Conservation (phyloP, 192 early-diverging fungal genomes). For the Neocallimastix lanati region DNA sequence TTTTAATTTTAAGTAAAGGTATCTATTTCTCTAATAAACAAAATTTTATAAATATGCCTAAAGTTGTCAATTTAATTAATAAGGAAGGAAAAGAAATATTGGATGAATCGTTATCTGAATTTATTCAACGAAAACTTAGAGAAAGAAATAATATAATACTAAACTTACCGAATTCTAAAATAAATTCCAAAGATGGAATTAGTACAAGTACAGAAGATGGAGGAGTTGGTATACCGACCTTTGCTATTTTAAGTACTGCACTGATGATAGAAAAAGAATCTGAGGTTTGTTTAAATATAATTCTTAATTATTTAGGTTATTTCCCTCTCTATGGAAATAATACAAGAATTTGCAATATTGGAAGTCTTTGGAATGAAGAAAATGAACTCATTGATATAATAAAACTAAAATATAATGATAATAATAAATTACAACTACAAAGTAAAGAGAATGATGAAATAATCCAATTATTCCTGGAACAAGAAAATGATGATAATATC, state of each 20-base stretch:
- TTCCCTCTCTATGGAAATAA: slow-evolving; percentile 46
- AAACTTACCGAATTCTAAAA: slow-evolving; percentile 1
- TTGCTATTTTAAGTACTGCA: slow-evolving; percentile 26
- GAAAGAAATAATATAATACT: slow-evolving; percentile 5
- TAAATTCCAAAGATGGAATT: neutral
- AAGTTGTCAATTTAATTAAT: neutral
- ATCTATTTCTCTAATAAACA: slow-evolving; percentile 39
- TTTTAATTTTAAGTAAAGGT: slow-evolving; percentile 48
- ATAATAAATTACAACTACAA: neutral
- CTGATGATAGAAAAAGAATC: slow-evolving; percentile 49
- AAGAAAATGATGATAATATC: neutral
- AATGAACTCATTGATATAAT: slow-evolving; percentile 5
- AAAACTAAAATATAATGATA: neutral
- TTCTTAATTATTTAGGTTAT: slow-evolving; percentile 50
- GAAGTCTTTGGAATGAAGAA: slow-evolving; percentile 44
- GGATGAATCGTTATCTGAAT: slow-evolving; percentile 10
- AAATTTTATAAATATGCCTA: slow-evolving; percentile 15
- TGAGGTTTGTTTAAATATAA: slow-evolving; percentile 46
- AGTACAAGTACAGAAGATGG: slow-evolving; percentile 18
- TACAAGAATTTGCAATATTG: slow-evolving; percentile 36
- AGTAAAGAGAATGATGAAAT: neutral
- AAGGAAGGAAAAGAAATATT: neutral
- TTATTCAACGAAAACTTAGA: neutral
- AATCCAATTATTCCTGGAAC: neutral
- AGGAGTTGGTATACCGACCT: slow-evolving; percentile 25